Conservation (phyloP, 2,329 filamentous ascomycete genomes). For the Aspergillus nomiae region DNA sequence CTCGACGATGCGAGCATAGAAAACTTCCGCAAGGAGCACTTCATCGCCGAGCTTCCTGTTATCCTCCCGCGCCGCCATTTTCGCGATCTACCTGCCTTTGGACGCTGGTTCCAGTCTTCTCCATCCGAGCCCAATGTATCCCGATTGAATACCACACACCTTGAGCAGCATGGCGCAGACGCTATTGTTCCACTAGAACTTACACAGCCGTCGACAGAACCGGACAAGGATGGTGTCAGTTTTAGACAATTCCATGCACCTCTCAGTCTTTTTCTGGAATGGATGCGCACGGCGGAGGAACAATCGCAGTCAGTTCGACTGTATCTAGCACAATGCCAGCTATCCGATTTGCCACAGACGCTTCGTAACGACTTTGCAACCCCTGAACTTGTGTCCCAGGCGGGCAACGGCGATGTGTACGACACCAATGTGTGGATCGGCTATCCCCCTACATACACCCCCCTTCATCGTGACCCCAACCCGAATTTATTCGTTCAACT, state of each 20-base stretch:
- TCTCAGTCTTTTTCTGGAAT: constrained; percentile 65
- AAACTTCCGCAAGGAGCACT: constrained; percentile 57
- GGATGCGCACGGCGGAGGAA: constrained; percentile 39
- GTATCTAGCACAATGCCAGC: constrained; percentile 82
- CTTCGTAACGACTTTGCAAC: constrained; percentile 68
- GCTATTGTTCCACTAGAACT: constrained; percentile 63
- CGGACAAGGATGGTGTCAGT: constrained; percentile 15
- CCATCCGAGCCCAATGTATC: constrained; percentile 33
- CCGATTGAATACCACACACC: constrained; percentile 46
- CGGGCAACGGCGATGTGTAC: constrained; percentile 83
- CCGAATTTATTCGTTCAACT: constrained; percentile 90
- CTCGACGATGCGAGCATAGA: constrained; percentile 41
- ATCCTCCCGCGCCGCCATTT: constrained; percentile 52
- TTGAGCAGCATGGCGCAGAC: constrained; percentile 47
- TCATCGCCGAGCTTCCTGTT: constrained; percentile 55
- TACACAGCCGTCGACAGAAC: constrained; percentile 32
- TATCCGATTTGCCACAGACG: constrained; percentile 65
- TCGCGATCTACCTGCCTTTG: constrained; percentile 53
- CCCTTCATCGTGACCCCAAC: constrained; percentile 89
- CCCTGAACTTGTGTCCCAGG: constrained; percentile 63
- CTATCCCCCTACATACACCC: constrained; percentile 81
- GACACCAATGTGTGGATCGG: constrained; percentile 87
- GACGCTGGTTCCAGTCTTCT: constrained; percentile 61
- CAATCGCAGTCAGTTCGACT: constrained; percentile 47
- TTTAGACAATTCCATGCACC: constrained; percentile 53